These are phyloP conservation scores for Pseudogymnoascus sp. DNA, from an alignment of 2,329 filamentous ascomycete species.

Conservation along the genomic window DNA sequence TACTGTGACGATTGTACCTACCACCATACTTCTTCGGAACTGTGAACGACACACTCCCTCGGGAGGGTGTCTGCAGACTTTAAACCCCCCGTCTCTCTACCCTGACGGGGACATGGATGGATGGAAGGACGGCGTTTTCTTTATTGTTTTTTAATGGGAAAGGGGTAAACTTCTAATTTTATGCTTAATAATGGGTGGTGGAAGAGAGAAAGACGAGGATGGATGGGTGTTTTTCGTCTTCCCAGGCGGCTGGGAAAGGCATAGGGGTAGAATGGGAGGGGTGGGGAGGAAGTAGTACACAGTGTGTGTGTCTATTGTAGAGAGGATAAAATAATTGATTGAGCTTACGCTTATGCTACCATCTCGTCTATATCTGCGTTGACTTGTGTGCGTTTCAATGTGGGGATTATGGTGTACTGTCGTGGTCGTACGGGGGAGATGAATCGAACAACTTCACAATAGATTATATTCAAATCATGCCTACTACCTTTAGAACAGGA, in stretches of 20 bases:
- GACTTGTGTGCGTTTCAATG: background rate
- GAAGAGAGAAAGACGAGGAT: background rate
- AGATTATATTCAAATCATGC: too few relatives aligned
- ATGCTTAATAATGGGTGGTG: background rate
- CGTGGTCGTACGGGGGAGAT: too few relatives aligned
- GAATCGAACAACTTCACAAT: too few relatives aligned
- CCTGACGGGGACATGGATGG: background rate
- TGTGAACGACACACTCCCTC: too few relatives aligned
- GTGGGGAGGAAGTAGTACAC: background rate
- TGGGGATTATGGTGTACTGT: background rate
- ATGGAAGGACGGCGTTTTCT: background rate
- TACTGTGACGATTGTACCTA: background rate
- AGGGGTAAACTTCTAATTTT: background rate
- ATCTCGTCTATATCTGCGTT: background rate
- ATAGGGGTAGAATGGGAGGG: background rate
- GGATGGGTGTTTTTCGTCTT: too few relatives aligned
- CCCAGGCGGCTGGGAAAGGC: background rate
- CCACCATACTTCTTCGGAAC: background rate
- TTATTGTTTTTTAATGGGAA: background rate
- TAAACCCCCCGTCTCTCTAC: background rate
- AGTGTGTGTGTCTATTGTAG: background rate
- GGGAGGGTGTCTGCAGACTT: background rate
- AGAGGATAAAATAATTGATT: background rate
- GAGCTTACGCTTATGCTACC: background rate
- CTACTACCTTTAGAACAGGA: too few relatives aligned